Evolutionary conservation across 768 basidiomycete genomes (phyloP), one percentile per base, ranked within the genome.

Genomic region (Mycena haematopus): DNA sequence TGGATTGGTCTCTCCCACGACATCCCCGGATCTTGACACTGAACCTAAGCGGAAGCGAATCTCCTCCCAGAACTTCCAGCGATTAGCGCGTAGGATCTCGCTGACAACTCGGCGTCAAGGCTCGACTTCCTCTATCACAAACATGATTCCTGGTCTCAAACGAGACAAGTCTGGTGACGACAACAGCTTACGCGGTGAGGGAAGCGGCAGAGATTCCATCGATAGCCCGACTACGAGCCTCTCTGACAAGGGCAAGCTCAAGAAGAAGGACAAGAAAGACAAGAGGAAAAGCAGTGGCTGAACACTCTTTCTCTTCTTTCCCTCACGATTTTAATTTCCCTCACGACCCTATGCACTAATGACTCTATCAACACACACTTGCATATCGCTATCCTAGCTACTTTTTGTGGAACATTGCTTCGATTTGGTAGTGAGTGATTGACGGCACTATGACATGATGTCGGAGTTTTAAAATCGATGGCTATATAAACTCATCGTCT

Each of bases 1-100:
- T 17, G 80, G 78, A 52, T 76, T 83, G 49, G 78, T 80, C 44
- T 81, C 86, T 5, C 88, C 89, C 2, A 86, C 89, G n/a, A 79
- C 85, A 3, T 86, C 90, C 8, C 90, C 92, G 6, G 90, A 92
- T 69, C 81, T 81, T 1, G 90, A 90, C 3, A 72, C 83, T n/a
- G 91, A 91, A 69, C 85, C 85, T 35, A 92, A 92, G 78, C 81
- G 91, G 63, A 91, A 89, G 71, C 84, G 91, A 21, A 92, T 91
- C 60, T 88, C 91, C 10, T 90, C 91, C 27, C 92, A 95, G 72
- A 93, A 93, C 70, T 91, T 95, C 80, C 91, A 92, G 72, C 84
- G 91, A 19, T 71, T 94, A 38, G 92, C 91, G 17, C 80, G 91
- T 62, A 80, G 86, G 64, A 88, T 94, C 58, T 92, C 91, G 11